A percentile compares a stretch with the other conserved stretches of the same genome.
Conservation (phyloP, 208 protist species). For the Trypanosoma cruzi region DNA sequence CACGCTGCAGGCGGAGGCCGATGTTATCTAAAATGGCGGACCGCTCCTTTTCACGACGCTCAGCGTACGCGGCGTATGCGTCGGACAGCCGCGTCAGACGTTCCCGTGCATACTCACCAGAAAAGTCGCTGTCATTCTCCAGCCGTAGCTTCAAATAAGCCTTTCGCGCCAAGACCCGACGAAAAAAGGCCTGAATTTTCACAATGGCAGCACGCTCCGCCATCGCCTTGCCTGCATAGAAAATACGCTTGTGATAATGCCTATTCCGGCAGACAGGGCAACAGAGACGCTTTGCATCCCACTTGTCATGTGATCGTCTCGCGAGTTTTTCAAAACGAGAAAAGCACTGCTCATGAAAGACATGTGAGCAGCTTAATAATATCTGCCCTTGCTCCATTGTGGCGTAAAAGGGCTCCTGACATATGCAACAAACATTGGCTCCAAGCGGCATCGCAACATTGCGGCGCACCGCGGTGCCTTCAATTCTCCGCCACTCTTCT, state of each 20-base stretch:
- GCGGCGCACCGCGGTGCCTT: conserved; percentile 54
- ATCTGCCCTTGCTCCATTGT: conserved; percentile 70
- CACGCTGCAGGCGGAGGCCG: conserved; percentile 51
- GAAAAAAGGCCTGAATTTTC: conserved; percentile 67
- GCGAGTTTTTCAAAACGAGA: conserved; percentile 79
- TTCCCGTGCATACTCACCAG: conserved; percentile 55
- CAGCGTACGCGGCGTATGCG: conserved; percentile 55
- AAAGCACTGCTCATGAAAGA: conserved; percentile 89
- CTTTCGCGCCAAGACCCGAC: conserved; percentile 62
- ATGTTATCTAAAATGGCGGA: conserved; percentile 40
- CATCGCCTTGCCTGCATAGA: conserved; percentile 78
- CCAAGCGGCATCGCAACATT: conserved; percentile 15
- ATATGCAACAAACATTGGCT: conserved; percentile 68
- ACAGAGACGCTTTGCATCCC: conserved; percentile 38
- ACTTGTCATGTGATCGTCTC: conserved; percentile 40
- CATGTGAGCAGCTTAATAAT: conserved; percentile 85
- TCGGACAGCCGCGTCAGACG: conserved; percentile 62
- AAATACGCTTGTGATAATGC: conserved; percentile 85
- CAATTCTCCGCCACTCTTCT: conserved; percentile 66
- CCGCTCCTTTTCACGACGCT: conserved; percentile 37
- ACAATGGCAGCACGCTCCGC: conserved; percentile 80
- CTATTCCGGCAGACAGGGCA: conserved; percentile 83
- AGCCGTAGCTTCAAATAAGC: conserved; percentile 59
- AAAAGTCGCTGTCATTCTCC: conserved; percentile 50
- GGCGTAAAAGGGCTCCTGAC: conserved; percentile 64